These are phyloP conservation scores for Chlorella sp. DNA, from an alignment of 139 green algal species.

Conservation along the genomic window DNA sequence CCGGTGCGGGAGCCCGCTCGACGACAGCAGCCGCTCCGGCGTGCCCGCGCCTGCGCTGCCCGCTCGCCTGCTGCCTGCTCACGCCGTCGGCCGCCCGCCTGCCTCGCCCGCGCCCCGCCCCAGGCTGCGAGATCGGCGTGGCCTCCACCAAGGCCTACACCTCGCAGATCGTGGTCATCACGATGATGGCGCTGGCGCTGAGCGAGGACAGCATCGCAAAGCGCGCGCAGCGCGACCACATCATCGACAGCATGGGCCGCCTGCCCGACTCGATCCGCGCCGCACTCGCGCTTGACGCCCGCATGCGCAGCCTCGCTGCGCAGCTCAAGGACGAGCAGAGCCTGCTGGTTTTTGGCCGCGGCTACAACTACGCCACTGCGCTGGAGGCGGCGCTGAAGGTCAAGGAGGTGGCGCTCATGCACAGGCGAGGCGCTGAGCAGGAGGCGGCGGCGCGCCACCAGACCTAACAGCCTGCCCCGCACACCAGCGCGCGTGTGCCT, in stretches of 20 bases:
- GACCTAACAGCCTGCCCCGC: no score
- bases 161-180: constrained; percentile 87
- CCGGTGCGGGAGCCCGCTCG: no score
- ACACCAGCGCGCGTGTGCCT: no score
- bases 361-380: constrained; percentile 96
- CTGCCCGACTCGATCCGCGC: constrained; percentile 66
- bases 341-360: constrained; percentile 91
- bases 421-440: no score
- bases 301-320: neutral
- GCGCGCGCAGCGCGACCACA: constrained; percentile 63
- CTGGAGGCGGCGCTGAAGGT: constrained; percentile 93
- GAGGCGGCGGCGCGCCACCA: no score
- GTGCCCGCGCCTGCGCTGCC: no score
- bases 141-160: constrained; percentile 92
- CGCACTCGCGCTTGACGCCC: neutral
- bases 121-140: constrained; percentile 96
- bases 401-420: constrained; percentile 47
- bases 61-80: no score
- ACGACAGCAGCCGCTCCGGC: no score
- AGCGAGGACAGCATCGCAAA: constrained; percentile 87
- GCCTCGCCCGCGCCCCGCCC: no score
- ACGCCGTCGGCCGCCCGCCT: no score
- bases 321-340: constrained; percentile 71
- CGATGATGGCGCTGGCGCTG: constrained; percentile 92
- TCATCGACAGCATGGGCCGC: constrained; percentile 83